These are phyloP conservation scores for Cafeteria roenbergensis DNA, from an alignment of 108 stramenopile species.

Conservation along the genomic window DNA sequence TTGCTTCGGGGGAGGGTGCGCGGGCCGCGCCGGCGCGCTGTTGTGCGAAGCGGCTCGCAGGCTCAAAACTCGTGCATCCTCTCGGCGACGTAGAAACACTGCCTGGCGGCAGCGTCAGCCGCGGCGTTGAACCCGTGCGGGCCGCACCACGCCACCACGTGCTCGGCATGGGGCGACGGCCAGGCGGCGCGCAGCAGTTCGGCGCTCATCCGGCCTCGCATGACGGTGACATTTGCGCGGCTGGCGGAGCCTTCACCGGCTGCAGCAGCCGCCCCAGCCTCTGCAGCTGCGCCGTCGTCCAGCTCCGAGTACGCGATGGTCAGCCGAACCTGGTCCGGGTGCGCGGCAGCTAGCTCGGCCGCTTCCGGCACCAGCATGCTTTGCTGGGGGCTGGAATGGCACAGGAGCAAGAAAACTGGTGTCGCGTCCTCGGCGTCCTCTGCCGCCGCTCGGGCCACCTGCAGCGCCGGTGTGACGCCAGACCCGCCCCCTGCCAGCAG, in stretches of 20 bases:
- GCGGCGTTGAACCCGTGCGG: neutral
- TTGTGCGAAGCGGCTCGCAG: too few species aligned
- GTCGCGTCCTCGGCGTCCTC: neutral
- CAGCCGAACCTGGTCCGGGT: neutral
- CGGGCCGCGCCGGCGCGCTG: too few species aligned
- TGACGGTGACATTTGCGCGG: neutral
- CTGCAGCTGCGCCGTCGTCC: neutral
- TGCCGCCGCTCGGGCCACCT: neutral
- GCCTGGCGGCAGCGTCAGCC: neutral
- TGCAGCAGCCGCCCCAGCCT: neutral
- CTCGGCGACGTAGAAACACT: conserved; percentile 1
- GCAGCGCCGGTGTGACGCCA: conserved; percentile 4
- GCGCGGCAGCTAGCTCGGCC: neutral
- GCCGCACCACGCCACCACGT: neutral
- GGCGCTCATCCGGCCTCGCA: neutral
- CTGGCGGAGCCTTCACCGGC: neutral
- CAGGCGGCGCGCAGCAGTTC: neutral
- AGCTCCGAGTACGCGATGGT: neutral
- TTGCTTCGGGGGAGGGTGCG: too few species aligned
- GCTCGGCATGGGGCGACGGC: neutral
- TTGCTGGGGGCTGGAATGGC: neutral
- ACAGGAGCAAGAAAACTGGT: neutral
- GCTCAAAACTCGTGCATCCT: neutral
- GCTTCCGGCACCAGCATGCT: neutral
- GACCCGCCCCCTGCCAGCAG: neutral